A percentile compares a stretch with the other conserved stretches of the same genome.
Evolutionary conservation across 2,329 filamentous ascomycete genomes (phyloP).

Genomic region (Lachnellula subtilissima): DNA sequence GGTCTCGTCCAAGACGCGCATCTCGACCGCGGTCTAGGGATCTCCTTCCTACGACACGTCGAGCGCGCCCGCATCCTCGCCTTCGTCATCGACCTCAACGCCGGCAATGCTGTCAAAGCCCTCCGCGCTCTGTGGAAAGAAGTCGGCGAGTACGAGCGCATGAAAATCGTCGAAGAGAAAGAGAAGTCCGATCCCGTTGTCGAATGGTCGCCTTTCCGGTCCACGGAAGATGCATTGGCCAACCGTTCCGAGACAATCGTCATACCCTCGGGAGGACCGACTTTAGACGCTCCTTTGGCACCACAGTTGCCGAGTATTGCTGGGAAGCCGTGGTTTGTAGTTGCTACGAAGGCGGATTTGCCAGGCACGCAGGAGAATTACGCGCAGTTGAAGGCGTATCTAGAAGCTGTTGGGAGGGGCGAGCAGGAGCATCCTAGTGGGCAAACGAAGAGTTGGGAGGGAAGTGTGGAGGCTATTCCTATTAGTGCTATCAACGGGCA

Average conservation of each 20-base stretch:
- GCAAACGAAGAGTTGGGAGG: conserved; percentile 51
- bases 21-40: conserved; percentile 82
- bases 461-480: conserved; percentile 67
- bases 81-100: conserved; percentile 83
- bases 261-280: conserved; percentile 18
- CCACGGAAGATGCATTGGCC: conserved; percentile 36
- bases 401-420: conserved; percentile 60
- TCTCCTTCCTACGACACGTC: conserved; percentile 89
- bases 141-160: conserved; percentile 72
- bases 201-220: conserved; percentile 48
- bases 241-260: conserved; percentile 29
- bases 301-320: conserved; percentile 51
- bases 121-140: conserved; percentile 85
- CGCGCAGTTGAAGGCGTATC: conserved; percentile 60
- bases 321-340: conserved; percentile 94
- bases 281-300: conserved; percentile 22
- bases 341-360: conserved; percentile 88
- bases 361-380: conserved; percentile 77
- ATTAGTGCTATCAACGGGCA: conserved; percentile 86
- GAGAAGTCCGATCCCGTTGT: conserved; percentile 61
- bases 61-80: conserved; percentile 89
- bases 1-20: conserved; percentile 90
- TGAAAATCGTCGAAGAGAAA: conserved; percentile 66
- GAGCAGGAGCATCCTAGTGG: conserved; percentile 68
- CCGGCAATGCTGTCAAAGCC: conserved; percentile 72